phyloP scores from a whole-genome alignment of 2,329 filamentous ascomycete species.

The Lecanicillium sp. region DNA sequence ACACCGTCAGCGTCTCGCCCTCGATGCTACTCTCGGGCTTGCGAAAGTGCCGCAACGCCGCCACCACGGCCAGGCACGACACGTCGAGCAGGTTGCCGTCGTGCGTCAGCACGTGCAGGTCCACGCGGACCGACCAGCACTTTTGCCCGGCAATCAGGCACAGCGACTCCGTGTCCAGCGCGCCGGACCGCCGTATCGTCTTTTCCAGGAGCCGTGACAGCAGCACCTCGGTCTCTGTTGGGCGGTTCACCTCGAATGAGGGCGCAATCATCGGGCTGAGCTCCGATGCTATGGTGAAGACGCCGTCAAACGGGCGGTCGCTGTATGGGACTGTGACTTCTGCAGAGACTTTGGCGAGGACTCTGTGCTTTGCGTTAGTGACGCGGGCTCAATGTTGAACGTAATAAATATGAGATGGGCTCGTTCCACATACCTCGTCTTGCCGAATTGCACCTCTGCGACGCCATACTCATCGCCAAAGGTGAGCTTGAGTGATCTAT shows the following conservation, averaged over 20 bases:
- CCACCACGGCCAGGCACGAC: constrained; percentile 78
- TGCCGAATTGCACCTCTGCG: constrained; percentile 79
- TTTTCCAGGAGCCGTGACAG: constrained; percentile 88
- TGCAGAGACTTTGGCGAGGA: constrained; percentile 77
- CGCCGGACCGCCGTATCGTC: constrained; percentile 83
- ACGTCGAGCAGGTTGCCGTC: constrained; percentile 87
- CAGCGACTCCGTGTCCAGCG: constrained; percentile 90
- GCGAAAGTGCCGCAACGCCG: constrained; percentile 83
- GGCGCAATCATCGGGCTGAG: constrained; percentile 89
- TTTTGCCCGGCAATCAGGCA: constrained; percentile 87
- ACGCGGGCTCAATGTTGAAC: too few species aligned
- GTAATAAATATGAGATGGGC: background rate
- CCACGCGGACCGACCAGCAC: constrained; percentile 85
- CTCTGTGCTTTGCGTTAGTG: constrained; percentile 39
- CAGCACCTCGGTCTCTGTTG: constrained; percentile 76
- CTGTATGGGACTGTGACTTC: constrained; percentile 79
- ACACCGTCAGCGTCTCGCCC: constrained; percentile 77
- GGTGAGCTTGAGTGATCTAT: constrained; percentile 65
- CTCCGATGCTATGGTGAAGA: constrained; percentile 88
- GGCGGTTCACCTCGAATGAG: constrained; percentile 77
- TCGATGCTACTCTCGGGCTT: constrained; percentile 84
- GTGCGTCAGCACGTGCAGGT: constrained; percentile 84
- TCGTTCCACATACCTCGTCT: constrained; percentile 61
- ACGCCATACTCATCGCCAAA: constrained; percentile 92
- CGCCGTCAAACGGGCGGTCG: constrained; percentile 89